These are phyloP conservation scores for Magnusiomyces ingens DNA, from an alignment of 1,139 yeast species.

Conservation along the genomic window DNA sequence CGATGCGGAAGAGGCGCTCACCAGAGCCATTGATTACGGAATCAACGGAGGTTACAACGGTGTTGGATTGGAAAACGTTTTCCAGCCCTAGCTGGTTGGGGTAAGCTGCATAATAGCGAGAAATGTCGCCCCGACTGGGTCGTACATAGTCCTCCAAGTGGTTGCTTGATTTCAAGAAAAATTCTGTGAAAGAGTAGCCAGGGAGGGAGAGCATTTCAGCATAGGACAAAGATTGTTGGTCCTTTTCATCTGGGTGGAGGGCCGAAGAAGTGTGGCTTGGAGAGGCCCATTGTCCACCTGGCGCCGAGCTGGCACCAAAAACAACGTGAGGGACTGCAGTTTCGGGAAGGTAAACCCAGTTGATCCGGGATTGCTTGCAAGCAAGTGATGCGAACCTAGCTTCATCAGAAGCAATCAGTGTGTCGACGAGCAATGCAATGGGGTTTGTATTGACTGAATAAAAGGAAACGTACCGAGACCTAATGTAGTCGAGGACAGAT, in stretches of 20 bases:
- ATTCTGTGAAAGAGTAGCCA: conserved; percentile 28
- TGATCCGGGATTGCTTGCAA: conserved; percentile 24
- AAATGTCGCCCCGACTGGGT: conserved; percentile 29
- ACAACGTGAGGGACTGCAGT: conserved; percentile 23
- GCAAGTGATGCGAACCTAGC: conserved; percentile 21
- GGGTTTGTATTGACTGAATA: conserved; percentile 26
- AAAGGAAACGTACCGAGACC: conserved; percentile 21
- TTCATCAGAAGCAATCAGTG: conserved; percentile 29
- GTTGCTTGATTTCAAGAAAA: conserved; percentile 5
- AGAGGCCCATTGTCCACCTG: conserved; percentile 36
- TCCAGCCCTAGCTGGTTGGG: conserved; percentile 24
- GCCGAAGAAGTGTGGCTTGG: not conserved
- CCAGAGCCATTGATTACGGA: not conserved
- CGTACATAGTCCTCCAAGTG: conserved; percentile 22
- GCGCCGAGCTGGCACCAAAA: conserved; percentile 23
- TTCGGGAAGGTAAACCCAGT: conserved; percentile 21
- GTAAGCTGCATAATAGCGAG: conserved; percentile 28
- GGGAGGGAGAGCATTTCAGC: conserved; percentile 35
- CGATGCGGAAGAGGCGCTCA: not conserved
- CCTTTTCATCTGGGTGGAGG: conserved; percentile 17
- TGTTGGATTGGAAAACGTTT: conserved; percentile 9
- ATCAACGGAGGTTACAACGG: conserved; percentile 20
- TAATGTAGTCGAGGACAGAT: conserved; percentile 21
- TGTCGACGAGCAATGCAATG: conserved; percentile 28
- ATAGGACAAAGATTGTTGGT: conserved; percentile 28